phyloP scores from a whole-genome alignment of 805 yeast species.

The Starmera quercuum region DNA sequence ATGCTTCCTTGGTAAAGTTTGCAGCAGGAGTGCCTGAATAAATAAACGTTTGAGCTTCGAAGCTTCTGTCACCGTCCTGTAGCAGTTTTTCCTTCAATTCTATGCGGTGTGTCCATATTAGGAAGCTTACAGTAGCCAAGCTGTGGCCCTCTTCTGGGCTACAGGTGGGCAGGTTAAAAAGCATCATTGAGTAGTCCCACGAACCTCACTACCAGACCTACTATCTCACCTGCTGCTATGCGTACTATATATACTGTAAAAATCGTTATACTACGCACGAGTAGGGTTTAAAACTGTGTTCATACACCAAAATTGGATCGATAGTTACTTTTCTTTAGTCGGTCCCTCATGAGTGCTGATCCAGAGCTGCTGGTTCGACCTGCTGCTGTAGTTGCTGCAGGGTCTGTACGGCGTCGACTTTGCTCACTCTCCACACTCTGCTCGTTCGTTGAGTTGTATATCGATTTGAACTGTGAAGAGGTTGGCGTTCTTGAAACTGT shows the following conservation, averaged over 20 bases:
- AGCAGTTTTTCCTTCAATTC: too few species aligned
- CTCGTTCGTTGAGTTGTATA: constrained; percentile 4
- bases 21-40: too few species aligned
- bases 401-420: not conserved
- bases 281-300: not conserved
- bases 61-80: too few species aligned
- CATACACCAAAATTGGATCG: constrained; percentile 12
- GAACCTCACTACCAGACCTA: too few species aligned
- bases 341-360: constrained; percentile 14
- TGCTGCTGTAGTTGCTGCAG: constrained; percentile 1
- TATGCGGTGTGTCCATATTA: too few species aligned
- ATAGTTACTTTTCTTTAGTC: constrained; percentile 18
- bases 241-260: not conserved
- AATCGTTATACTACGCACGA: not conserved
- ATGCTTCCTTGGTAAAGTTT: too few species aligned
- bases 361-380: not conserved
- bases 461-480: constrained; percentile 1
- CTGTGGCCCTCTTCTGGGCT: too few species aligned
- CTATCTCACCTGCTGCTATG: too few species aligned
- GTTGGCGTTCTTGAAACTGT: constrained; percentile 9
- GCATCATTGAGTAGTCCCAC: too few species aligned
- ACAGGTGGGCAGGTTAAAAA: too few species aligned
- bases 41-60: too few species aligned
- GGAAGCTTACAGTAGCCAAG: too few species aligned
- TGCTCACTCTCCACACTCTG: not conserved